phyloP scores from a whole-genome alignment of 805 yeast species.

The Tetrapisispora fleetii region DNA sequence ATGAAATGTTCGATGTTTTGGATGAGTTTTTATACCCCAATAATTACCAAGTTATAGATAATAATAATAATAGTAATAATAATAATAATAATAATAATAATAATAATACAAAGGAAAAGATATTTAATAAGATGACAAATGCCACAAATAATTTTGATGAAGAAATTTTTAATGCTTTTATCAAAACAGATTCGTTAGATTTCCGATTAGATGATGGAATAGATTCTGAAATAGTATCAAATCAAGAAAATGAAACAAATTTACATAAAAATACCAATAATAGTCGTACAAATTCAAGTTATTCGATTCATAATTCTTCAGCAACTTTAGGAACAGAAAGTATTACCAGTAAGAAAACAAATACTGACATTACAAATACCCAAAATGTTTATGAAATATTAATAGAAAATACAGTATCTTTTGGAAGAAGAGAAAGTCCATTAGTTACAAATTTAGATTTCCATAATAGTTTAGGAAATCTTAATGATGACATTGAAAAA shows the following conservation, averaged over 20 bases:
- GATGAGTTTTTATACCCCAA: constrained; percentile 18
- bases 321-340: no score
- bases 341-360: neutral
- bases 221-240: neutral
- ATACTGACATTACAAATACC: neutral
- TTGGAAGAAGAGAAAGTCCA: constrained; percentile 8
- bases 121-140: neutral
- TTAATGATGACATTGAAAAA: neutral
- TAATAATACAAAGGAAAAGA: neutral
- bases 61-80: no score
- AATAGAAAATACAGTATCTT: constrained; percentile 7
- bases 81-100: neutral
- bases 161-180: constrained; percentile 17
- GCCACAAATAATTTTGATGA: constrained; percentile 11
- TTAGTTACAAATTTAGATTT: neutral
- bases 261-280: no score
- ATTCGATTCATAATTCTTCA: no score
- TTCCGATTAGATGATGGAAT: neutral
- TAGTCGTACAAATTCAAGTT: neutral
- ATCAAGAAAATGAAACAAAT: neutral
- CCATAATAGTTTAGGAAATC: neutral
- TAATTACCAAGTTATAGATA: no score
- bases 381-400: constrained; percentile 4
- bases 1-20: constrained; percentile 14
- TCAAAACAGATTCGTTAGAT: constrained; percentile 17